Conservation (phyloP, 257 asterid genomes). For the Rauvolfia tetraphylla region DNA sequence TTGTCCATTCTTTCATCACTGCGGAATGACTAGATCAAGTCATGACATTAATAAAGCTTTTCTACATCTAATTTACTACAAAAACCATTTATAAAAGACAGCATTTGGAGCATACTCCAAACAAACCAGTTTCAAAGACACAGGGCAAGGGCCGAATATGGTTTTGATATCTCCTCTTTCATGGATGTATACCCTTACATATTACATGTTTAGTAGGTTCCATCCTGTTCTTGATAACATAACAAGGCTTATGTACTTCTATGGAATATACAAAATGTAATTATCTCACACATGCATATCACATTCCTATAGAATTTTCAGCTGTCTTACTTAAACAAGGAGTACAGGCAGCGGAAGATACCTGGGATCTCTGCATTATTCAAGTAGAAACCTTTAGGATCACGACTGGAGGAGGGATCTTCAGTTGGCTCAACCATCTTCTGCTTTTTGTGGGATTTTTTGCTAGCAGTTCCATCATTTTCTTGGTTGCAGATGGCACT, state of each 20-base stretch:
- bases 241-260: not conserved
- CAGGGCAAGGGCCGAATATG: not conserved
- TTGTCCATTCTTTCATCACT: not conserved
- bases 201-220: not conserved
- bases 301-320: conserved; percentile 3
- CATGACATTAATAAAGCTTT: not conserved
- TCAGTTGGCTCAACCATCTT: conserved; percentile 23
- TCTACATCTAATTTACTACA: not conserved
- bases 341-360: conserved; percentile 17
- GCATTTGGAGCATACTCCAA: not conserved
- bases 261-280: not conserved
- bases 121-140: not conserved
- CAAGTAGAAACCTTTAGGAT: conserved; percentile 18
- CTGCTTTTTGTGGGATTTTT: conserved; percentile 28
- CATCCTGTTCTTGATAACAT: not conserved
- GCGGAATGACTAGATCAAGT: not conserved
- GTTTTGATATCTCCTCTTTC: not conserved
- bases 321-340: not conserved
- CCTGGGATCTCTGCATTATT: conserved; percentile 51
- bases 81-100: not conserved
- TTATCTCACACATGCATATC: not conserved
- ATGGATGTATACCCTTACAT: not conserved
- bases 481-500: conserved; percentile 8
- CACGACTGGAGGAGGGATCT: conserved; percentile 17
- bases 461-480: conserved; percentile 26